Percentiles rank a stretch among this genome's conserved stretches.
phyloP scores from a whole-genome alignment of 2,329 filamentous ascomycete genomes.

The Coniosporium tulheliwenetii region DNA sequence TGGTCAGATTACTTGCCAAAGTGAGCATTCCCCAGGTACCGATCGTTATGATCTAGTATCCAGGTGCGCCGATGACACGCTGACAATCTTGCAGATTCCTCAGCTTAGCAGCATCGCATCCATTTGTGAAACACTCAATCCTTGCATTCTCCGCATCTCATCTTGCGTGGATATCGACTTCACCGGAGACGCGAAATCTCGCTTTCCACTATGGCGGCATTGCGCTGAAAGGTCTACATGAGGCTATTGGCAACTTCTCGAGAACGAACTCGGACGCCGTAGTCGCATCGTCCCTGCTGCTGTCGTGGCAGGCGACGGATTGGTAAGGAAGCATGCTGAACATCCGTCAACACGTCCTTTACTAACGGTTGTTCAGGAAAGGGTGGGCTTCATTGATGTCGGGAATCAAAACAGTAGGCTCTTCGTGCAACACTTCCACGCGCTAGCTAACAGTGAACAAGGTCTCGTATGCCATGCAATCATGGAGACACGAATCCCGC shows the following conservation, averaged over 20 bases:
- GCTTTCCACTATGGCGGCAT: conserved; percentile 78
- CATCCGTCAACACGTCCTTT: conserved; percentile 13
- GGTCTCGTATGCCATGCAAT: conserved; percentile 83
- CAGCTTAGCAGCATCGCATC: conserved; percentile 62
- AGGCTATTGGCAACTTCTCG: conserved; percentile 74
- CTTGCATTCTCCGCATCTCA: conserved; percentile 91
- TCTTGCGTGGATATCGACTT: conserved; percentile 77
- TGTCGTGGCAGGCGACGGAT: conserved; percentile 93
- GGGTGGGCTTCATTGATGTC: conserved; percentile 89
- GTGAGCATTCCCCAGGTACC: conserved; percentile 38
- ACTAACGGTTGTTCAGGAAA: conserved; percentile 42
- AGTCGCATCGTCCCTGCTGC: conserved; percentile 74
- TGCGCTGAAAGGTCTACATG: conserved; percentile 75
- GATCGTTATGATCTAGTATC: conserved; percentile 1
- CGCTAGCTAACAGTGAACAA: conserved; percentile 20
- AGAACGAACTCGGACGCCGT: conserved; percentile 80
- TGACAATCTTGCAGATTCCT: conserved; percentile 47
- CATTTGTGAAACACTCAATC: conserved; percentile 88
- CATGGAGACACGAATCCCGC: conserved; percentile 79
- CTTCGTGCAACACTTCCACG: not conserved
- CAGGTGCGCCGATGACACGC: conserved; percentile 10
- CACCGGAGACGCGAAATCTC: conserved; percentile 70
- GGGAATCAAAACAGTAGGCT: conserved; percentile 69
- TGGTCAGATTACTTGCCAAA: conserved; percentile 89
- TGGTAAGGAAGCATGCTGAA: conserved; percentile 46